These are phyloP conservation scores for Penicillium canariense DNA, from an alignment of 495 filamentous ascomycete species.

Conservation along the genomic window DNA sequence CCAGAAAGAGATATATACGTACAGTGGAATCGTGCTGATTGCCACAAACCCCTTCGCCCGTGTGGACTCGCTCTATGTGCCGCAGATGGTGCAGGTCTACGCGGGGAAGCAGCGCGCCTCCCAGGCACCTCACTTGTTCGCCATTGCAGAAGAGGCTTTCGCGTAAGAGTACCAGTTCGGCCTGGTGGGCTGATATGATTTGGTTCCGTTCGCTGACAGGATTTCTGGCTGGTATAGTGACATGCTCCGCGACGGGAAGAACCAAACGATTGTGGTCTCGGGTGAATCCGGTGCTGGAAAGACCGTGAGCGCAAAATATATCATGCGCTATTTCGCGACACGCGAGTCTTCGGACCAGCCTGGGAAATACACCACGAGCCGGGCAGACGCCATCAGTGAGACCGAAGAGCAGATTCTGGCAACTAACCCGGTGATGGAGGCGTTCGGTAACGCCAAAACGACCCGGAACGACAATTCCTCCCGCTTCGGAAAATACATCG, in stretches of 20 bases:
- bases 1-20: slow-evolving; percentile 99
- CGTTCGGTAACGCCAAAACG: slow-evolving; percentile 98
- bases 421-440: slow-evolving; percentile 99
- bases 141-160: slow-evolving; percentile 98
- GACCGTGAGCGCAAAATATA: slow-evolving; percentile 99
- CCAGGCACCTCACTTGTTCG: slow-evolving; percentile 96
- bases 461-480: slow-evolving; percentile 99
- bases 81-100: slow-evolving; percentile 99
- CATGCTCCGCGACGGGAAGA: slow-evolving; percentile 93
- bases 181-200: not conserved
- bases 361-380: slow-evolving; percentile 71
- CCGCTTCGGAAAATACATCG: slow-evolving; percentile 98
- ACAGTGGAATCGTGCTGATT: slow-evolving; percentile 97
- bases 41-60: slow-evolving; percentile 97
- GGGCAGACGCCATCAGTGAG: slow-evolving; percentile 89
- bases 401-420: slow-evolving; percentile 98
- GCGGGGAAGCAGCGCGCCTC: slow-evolving; percentile 95
- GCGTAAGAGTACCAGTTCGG: slow-evolving; percentile 57
- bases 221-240: slow-evolving; percentile 54
- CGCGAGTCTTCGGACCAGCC: slow-evolving; percentile 91
- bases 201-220: not conserved
- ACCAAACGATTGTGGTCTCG: slow-evolving; percentile 98
- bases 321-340: slow-evolving; percentile 99
- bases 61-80: slow-evolving; percentile 97
- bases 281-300: slow-evolving; percentile 98